A percentile compares a stretch with the other conserved stretches of the same genome.
phyloP scores from a whole-genome alignment of 352 stramenopile species.

The Phytopythium litorale region DNA sequence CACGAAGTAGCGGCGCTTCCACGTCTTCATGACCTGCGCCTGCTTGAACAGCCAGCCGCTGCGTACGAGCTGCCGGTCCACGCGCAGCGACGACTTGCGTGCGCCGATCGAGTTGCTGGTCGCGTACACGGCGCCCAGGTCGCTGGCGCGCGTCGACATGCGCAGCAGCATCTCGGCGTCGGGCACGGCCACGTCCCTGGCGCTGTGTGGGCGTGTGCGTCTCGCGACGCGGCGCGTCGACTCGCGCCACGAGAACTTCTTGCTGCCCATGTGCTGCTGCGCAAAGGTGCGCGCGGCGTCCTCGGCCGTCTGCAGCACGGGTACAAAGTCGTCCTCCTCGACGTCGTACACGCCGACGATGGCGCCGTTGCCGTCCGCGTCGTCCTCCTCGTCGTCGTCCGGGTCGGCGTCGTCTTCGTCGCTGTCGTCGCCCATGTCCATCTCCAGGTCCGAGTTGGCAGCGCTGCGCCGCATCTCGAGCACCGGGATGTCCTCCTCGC shows the following conservation, averaged over 20 bases:
- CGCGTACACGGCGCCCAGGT: slow-evolving; percentile 25
- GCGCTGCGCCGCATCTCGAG: slow-evolving; percentile 39
- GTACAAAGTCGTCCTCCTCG: slow-evolving; percentile 53
- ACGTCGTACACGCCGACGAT: slow-evolving; percentile 31
- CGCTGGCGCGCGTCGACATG: slow-evolving; percentile 39
- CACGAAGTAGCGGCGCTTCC: slow-evolving; percentile 86
- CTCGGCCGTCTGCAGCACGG: slow-evolving; percentile 64
- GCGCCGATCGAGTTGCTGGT: slow-evolving; percentile 41
- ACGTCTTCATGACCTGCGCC: slow-evolving; percentile 74
- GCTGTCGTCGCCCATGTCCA: slow-evolving; percentile 20
- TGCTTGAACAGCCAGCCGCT: slow-evolving; percentile 60
- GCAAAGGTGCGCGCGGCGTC: slow-evolving; percentile 33
- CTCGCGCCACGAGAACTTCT: slow-evolving; percentile 50
- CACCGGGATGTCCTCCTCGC: slow-evolving; percentile 65
- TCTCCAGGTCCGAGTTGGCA: slow-evolving; percentile 22
- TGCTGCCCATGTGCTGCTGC: slow-evolving; percentile 24
- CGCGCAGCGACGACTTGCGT: slow-evolving; percentile 23
- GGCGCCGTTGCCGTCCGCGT: slow-evolving; percentile 22
- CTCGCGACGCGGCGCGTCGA: slow-evolving; percentile 22
- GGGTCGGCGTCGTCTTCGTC: slow-evolving; percentile 21
- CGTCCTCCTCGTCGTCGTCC: slow-evolving; percentile 22
- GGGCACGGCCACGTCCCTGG: slow-evolving; percentile 19
- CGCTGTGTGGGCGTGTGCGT: slow-evolving; percentile 7
- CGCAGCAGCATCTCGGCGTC: slow-evolving; percentile 45
- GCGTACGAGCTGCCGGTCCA: slow-evolving; percentile 46